Evolutionary conservation across 441 rosid species (phyloP), one percentile per base, ranked within the genome.

Genomic region (Dalechampia spathulata): DNA sequence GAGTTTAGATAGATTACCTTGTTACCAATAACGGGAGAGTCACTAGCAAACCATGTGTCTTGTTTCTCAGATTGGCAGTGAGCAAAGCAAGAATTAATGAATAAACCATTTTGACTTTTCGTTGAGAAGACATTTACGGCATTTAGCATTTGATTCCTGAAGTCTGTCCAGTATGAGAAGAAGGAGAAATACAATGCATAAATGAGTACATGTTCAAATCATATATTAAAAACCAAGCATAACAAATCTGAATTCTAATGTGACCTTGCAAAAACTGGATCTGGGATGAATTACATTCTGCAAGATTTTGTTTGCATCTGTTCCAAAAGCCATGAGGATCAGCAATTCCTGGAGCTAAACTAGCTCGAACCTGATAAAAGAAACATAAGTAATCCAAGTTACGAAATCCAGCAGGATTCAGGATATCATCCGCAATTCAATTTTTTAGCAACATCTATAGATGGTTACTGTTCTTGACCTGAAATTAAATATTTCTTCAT

Each of bases 21-120:
- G 53, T 77, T 70, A 32, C 67, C 69, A 2, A 85, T 63, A 56
- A 77, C 71, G 38, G 96, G 99, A 63, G 99, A 93, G 78, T 81
- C 73, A 66, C 69, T 83, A 0, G 95, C 86, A 16, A 90, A 87
- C 99, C 97, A 93, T 38, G 96, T 90, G 44, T 90, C 96, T 69
- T 85, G 99, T 60, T 86, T 87, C 77, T 93, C 96, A 7, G 97
- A 69, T 68, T 93, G 99, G 74, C 97, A 93, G 60, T 93, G 99
- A 67, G 96, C 85, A 45, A 93, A 93, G 50, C 99, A 90, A 7
- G 99, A 93, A 58, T 90, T 93, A 72, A 93, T 78, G 69, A 90
- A 93, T 20, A 87, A 44, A 17, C 97, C 99, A 14, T 85, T 82
- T 57, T 77, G 74, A 56, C 71, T 63, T 19, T 94, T 78, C 71